phyloP scores from a whole-genome alignment of 768 basidiomycete genomes.

The Nidula microcarpa region DNA sequence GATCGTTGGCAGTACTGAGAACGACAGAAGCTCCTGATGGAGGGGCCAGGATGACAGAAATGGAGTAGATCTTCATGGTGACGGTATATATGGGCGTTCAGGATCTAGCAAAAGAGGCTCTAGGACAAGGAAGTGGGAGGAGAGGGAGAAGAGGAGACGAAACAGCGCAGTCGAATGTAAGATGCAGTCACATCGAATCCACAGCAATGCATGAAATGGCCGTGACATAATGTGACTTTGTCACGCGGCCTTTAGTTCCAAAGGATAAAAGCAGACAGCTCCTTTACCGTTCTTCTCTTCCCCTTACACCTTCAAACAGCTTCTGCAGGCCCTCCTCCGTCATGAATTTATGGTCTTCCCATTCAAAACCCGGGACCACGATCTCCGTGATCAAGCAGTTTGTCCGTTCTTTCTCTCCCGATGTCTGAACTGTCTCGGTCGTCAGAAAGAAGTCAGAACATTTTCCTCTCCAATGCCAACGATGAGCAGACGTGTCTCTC shows the following conservation, averaged over 20 bases:
- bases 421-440: constrained; percentile 28
- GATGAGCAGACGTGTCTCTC: constrained; percentile 45
- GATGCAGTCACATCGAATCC: neutral
- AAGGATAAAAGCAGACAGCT: neutral
- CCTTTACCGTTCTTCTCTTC: constrained; percentile 6
- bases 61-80: constrained; percentile 82
- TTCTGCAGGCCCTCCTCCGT: constrained; percentile 25
- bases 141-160: neutral
- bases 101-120: neutral
- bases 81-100: neutral
- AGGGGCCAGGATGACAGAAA: constrained; percentile 71
- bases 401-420: constrained; percentile 25
- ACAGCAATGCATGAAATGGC: neutral
- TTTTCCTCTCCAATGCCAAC: constrained; percentile 58
- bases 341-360: constrained; percentile 49
- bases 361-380: constrained; percentile 54
- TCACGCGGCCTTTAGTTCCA: neutral
- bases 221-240: neutral
- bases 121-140: neutral
- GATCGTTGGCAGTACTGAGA: constrained; percentile 70
- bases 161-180: neutral
- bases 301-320: constrained; percentile 25
- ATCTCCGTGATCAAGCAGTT: constrained; percentile 59
- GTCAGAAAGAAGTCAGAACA: constrained; percentile 44
- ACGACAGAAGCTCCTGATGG: constrained; percentile 59